Evolutionary conservation across 805 yeast species (phyloP).

Genomic region (Sugiyamaella valdiviana): DNA sequence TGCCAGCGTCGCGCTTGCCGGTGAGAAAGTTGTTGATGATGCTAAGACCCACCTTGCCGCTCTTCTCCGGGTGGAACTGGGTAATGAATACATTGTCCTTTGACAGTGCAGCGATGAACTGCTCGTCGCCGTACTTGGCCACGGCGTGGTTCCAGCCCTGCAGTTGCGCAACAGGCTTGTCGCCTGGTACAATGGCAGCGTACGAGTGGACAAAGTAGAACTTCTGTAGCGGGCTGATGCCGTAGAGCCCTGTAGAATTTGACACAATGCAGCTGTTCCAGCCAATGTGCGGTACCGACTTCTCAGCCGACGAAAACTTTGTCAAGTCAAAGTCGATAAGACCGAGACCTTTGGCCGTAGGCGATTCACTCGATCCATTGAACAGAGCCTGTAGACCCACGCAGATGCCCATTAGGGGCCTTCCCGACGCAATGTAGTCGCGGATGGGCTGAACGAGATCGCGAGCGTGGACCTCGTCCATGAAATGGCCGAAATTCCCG

Average conservation of each 20-base stretch:
- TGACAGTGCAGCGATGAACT: conserved; percentile 73
- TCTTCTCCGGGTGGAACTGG: conserved; percentile 98
- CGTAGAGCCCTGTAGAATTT: conserved; percentile 38
- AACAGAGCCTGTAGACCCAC: conserved; percentile 91
- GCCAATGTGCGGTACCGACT: conserved; percentile 95
- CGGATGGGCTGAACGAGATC: conserved; percentile 61
- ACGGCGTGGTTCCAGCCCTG: conserved; percentile 67
- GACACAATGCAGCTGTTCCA: conserved; percentile 61
- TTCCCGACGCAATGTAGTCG: conserved; percentile 66
- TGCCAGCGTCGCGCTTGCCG: conserved; percentile 34
- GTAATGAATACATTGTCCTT: conserved; percentile 85
- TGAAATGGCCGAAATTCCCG: conserved; percentile 94
- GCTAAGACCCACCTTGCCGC: conserved; percentile 83
- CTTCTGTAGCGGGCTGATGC: conserved; percentile 58
- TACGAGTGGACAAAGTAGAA: conserved; percentile 95
- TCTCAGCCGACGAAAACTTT: conserved; percentile 55
- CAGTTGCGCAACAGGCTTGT: conserved; percentile 25
- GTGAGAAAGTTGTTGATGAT: conserved; percentile 68
- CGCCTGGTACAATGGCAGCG: conserved; percentile 54
- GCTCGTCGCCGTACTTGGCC: conserved; percentile 70
- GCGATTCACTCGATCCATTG: conserved; percentile 66
- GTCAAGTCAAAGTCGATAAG: conserved; percentile 46
- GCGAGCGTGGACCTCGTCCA: conserved; percentile 55
- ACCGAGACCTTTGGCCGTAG: conserved; percentile 55
- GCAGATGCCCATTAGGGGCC: conserved; percentile 92